Evolutionary conservation across 441 rosid species (phyloP), one percentile per base, ranked within the genome.

Genomic region (Flueggea neowawraea): DNA sequence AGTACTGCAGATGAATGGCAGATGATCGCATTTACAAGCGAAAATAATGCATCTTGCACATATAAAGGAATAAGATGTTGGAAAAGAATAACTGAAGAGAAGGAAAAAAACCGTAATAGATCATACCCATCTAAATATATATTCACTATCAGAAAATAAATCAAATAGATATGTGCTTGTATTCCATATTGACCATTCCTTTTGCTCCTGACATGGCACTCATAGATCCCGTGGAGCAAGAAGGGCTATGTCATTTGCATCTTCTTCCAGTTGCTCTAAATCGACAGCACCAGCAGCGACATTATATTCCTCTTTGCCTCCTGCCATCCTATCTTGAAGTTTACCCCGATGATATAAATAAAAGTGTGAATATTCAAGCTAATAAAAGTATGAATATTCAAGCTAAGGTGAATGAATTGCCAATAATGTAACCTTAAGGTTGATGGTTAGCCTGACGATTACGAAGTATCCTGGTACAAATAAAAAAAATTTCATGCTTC

Each of bases 261-360:
- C 97, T 75, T 91, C 99, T 57, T 91, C 96, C 15, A 89, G 73
- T 67, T 86, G 96, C 80, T 89, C 99, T 44, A 89, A 58, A 63
- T 97, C 97, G 54, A 95, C 89, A 4, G 69, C 98, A 16, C 89
- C 99, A 17, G 96, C 91, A 3, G 96, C 97, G 64, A 97, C 97
- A 65, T 91, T 95, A 73, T 91, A 95, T 69, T 95, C 99, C 78
- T 89, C 99, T 81, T 89, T 95, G 44, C 99, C 99, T 65, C 99
- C 97, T 12, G 97, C 97, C 96, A 89, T 79, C 78, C 96, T 83
- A 73, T 95, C 99, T 85, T 95, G 89, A 45, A 73, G 82, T 71
- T 88, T 91, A 71, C 97, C 97, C 97, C 89, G 76, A 73, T 68
- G 14, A 63, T 70, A 57, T 0, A 22, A 22, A 22, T 22, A 22